Evolutionary conservation across 148 eudicot species (phyloP), one percentile per base, ranked within the genome.

Genomic region (Camellia japonica): DNA sequence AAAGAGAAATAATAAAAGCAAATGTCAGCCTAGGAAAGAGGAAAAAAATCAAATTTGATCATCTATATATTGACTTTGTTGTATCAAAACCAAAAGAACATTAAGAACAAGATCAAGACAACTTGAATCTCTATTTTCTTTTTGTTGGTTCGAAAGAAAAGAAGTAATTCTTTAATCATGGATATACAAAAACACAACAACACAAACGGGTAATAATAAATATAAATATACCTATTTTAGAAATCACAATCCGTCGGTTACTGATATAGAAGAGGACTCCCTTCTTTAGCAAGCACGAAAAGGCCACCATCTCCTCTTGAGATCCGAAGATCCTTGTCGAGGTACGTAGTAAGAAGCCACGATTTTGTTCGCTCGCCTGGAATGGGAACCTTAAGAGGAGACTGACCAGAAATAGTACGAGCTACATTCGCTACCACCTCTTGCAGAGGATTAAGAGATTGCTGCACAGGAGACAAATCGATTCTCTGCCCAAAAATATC

Each of bases 221-320:
- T 30, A 55, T 30, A 74, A 59, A 6, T 5, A 42, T 16, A 4
- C 44, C 47, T 30, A 30, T 30, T 74, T 59, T 59, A 3, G 1
- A 8, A 74, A n/a, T 16, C 23, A 76, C 52, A 2, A 49, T 46
- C 76, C 61, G 38, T 62, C 63, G 79, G 68, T 85, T 84, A 90
- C 78, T 87, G 80, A 65, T 90, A 85, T 63, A 96, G 84, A 79
- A 96, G 93, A 43, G 92, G 81, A 74, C 95, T 94, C 20, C 95
- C 98, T 89, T 96, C 97, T 86, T 90, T 90, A 72, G 87, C 98
- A 64, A 96, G 99, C 62, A 96, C 98, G 75, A 96, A 96, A 60
- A 96, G 89, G 77, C 99, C 99, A 67, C 98, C 99, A 84, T 96
- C 98, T 49, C 98, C 99, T 85, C 97, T 92, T 12, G 98, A 91